Evolutionary conservation across 2,329 filamentous ascomycete genomes (phyloP).

Genomic region (Tolypocladium endophyticum): DNA sequence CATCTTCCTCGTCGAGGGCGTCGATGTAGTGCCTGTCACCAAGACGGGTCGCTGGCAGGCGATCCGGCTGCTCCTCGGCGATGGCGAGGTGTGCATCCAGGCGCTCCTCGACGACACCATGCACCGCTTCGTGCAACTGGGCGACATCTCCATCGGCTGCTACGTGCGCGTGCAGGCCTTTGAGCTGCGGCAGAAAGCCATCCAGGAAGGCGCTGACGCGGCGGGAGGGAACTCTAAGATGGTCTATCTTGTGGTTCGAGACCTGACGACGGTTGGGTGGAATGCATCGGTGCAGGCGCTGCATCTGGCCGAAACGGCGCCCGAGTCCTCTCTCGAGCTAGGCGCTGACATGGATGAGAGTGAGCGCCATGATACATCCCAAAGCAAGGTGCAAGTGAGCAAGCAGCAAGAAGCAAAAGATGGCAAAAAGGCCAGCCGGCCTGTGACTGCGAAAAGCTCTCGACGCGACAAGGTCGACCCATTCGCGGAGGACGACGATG

Average conservation of each 20-base stretch:
- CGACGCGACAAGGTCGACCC: neutral
- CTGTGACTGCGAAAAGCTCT: neutral
- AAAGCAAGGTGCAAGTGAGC: neutral
- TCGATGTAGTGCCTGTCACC: constrained; percentile 27
- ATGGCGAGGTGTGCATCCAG: constrained; percentile 44
- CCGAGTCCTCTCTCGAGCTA: neutral
- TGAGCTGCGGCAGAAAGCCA: constrained; percentile 18
- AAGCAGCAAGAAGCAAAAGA: neutral
- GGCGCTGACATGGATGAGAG: neutral
- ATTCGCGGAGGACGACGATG: constrained; percentile 4
- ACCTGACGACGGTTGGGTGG: constrained; percentile 37
- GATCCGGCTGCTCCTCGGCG: constrained; percentile 38
- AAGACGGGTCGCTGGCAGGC: constrained; percentile 27
- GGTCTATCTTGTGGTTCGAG: constrained; percentile 34
- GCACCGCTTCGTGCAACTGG: constrained; percentile 36
- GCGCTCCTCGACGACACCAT: constrained; percentile 34
- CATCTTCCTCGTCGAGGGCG: constrained; percentile 37
- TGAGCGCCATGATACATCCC: too few relatives aligned
- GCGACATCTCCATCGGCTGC: constrained; percentile 34
- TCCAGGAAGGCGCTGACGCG: neutral
- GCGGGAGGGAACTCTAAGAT: constrained; percentile 11
- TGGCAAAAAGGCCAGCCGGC: neutral
- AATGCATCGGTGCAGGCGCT: constrained; percentile 26
- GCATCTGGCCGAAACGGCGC: constrained; percentile 1
- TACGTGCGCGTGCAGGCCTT: constrained; percentile 37